Evolutionary conservation across 2,329 filamentous ascomycete genomes (phyloP).

Genomic region (Penicillium freii): DNA sequence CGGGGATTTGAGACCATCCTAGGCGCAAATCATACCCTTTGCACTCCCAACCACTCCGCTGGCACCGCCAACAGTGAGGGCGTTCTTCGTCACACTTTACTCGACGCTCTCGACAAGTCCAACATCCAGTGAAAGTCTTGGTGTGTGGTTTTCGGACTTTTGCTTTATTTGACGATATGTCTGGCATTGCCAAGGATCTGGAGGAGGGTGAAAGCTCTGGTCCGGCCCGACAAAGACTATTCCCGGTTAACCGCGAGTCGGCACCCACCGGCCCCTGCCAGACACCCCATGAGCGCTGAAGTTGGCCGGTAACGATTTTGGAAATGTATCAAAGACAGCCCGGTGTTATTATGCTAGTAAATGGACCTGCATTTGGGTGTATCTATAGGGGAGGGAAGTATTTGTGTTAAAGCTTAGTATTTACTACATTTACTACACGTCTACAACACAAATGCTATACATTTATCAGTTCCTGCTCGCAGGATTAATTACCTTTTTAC

Average conservation of each 20-base stretch:
- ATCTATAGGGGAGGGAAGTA: not conserved
- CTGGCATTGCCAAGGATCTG: constrained; percentile 17
- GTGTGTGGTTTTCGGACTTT: constrained; percentile 17
- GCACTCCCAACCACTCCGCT: constrained; percentile 21
- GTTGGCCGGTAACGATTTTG: not conserved
- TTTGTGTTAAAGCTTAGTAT: not conserved
- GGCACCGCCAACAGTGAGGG: constrained; percentile 22
- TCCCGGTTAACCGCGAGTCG: constrained; percentile 8
- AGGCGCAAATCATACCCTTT: constrained; percentile 25
- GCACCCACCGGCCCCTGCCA: constrained; percentile 8
- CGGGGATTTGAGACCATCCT: constrained; percentile 20
- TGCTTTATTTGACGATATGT: constrained; percentile 11
- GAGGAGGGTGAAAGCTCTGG: constrained; percentile 5
- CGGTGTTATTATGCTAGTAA: not conserved
- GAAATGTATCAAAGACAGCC: not conserved
- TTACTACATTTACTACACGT: too few species aligned
- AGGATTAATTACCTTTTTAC: not conserved
- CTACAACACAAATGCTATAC: not conserved
- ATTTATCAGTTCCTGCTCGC: not conserved
- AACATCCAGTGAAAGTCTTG: constrained; percentile 28
- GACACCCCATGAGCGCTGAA: not conserved
- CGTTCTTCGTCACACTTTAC: constrained; percentile 27
- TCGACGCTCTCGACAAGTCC: constrained; percentile 24
- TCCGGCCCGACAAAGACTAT: not conserved
- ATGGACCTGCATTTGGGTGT: not conserved